Conservation (phyloP, 768 basidiomycete genomes). For the Flagelloscypha sp. region DNA sequence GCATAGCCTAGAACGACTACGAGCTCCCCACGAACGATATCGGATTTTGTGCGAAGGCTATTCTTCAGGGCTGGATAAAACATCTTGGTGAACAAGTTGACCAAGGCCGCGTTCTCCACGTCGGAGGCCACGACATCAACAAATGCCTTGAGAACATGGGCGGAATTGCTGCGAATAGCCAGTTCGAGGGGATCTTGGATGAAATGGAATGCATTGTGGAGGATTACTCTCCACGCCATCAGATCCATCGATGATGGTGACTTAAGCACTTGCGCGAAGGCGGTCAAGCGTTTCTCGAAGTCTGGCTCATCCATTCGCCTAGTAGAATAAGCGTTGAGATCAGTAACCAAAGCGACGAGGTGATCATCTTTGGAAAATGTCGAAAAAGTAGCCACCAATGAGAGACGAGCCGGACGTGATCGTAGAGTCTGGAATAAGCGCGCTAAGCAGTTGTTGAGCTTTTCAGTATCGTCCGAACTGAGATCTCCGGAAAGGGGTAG, state of each 20-base stretch:
- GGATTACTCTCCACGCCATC: constrained; percentile 72
- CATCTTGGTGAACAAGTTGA: constrained; percentile 50
- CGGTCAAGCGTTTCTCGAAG: constrained; percentile 75
- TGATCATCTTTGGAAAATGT: constrained; percentile 30
- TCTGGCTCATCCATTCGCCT: constrained; percentile 87
- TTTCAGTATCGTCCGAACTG: constrained; percentile 33
- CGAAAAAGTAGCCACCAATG: constrained; percentile 59
- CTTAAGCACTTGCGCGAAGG: constrained; percentile 52
- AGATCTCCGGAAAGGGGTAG: constrained; percentile 64
- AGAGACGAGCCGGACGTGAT: constrained; percentile 59
- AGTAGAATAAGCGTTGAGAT: constrained; percentile 78
- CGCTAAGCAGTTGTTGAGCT: constrained; percentile 60
- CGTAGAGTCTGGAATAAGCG: constrained; percentile 72
- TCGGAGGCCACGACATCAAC: constrained; percentile 49
- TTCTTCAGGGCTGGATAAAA: constrained; percentile 77
- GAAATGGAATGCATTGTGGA: constrained; percentile 78
- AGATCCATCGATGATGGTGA: no score
- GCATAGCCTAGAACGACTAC: constrained; percentile 72
- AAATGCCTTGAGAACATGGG: constrained; percentile 69
- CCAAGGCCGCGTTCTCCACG: constrained; percentile 32
- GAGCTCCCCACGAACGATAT: constrained; percentile 81
- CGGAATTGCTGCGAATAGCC: constrained; percentile 75
- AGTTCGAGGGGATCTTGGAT: constrained; percentile 88
- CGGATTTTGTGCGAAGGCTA: constrained; percentile 68
- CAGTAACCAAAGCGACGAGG: constrained; percentile 37